Base-by-base conservation (phyloP, 2,329 filamentous ascomycete genomes). In the Ilyonectria mors-panacis region DNA sequence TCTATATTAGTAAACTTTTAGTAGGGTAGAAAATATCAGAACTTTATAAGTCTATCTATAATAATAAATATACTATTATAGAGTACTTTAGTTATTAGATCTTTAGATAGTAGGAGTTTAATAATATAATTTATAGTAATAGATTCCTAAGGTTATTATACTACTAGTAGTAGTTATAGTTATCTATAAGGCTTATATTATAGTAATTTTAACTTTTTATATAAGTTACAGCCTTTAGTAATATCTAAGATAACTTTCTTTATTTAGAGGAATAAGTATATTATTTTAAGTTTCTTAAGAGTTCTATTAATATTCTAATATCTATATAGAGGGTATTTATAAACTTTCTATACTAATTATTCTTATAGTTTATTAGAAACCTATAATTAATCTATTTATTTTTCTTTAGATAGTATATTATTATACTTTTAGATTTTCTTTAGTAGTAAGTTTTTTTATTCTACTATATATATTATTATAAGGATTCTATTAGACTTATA, bases 51-150 rank as follows among this genome's bases (percentile, higher is more conserved):
- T 26, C 17, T 17, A 33, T 66, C 45, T 47, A 65, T 55, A 15
- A 70, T 66, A 35, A 66, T 51, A 28, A 67, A 44, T 21, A 66
- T 70, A 47, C 26, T 68, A 59, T 68, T 57, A 45, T 64, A 70
- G 12, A 59, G 21, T 58, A 50, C 56, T 45, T 39, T 37, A 30
- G 42, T 62, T 56, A 55, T 57, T 37, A 44, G 54, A 56, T 67
- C 37, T 55, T 60, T 47, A 62, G 39, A 69, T 64, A 57, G 6
- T 15, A 35, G 15, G 59, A 69, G 30, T 21, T 59, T 67, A 53
- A 21, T 65, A 37, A 68, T 69, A 60, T 59, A 69, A 28, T 70
- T 35, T 23, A 70, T 50, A 37, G 26, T 67, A 9, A 70, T 66
- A 39, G 47, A 68, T 21, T 68, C 59, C n/a, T 28, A 72, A 39